Evolutionary conservation across 2,329 filamentous ascomycete species (phyloP), one percentile per base, ranked within the genome.

Genomic region (Beauveria scarabaeidicola): DNA sequence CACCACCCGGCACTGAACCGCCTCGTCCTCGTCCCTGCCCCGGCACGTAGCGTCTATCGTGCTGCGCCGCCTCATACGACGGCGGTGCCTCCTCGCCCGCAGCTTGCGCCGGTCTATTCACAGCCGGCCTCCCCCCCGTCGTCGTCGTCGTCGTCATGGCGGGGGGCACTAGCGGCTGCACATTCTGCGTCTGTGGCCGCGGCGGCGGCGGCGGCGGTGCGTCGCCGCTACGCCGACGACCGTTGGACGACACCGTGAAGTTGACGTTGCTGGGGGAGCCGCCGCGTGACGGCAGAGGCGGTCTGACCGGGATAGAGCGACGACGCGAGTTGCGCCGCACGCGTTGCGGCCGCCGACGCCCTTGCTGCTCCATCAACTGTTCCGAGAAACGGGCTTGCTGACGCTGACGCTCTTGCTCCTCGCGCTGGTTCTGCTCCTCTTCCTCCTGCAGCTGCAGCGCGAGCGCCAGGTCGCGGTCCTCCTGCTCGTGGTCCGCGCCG

Each of bases 371-470:
- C 60, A 91, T 88, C 64, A 81, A 89, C 63, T 86, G 84, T 67
- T 88, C 85, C 0, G 86, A 89, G 1, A 90, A 77, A 60, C 84
- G 76, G 58, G 84, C 85, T 70, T 91, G 86, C n/a, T 84, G 78
- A 11, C 79, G 77, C 8, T 86, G 80, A 1, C 86, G 81, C 10
- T 82, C 83, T 60, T 85, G 80, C 52, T 85, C 81, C 53, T 84
- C 80, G n/a, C 83, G 81, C 63, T 91, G 84, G 15, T 85, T 82
- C 67, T 91, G 86, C 64, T 97, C 91, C 71, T 97, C 93, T 70
- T 96, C 91, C 68, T 97, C 94, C 70, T 97, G 93, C 1, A 97
- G 81, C 69, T 97, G 94, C 7, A 99, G 78, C 0, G 93, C 92
- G 3, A 97, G 80, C 0, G 94, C 94, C 32, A 97, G 75, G 62